Conservation (phyloP, 192 early-diverging fungal species). For the Bifiguratus adelaidae region DNA sequence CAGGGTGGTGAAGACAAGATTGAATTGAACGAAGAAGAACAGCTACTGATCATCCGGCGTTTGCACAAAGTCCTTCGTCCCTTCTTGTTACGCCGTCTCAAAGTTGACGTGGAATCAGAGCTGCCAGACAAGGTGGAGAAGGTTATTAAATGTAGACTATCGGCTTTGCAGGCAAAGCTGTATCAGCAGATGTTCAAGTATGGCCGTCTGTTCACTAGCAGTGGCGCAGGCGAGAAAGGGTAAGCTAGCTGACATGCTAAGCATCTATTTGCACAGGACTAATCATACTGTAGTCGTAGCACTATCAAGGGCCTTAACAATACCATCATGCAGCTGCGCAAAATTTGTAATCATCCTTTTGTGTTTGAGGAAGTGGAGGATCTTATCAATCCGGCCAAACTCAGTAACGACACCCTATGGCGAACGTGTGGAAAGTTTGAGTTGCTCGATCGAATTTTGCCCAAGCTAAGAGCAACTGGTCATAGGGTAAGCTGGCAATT, state of each 20-base stretch:
- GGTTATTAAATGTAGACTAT: slow-evolving; percentile 87
- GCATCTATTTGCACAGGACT: neutral
- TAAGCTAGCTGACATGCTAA: no score
- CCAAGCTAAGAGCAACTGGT: slow-evolving; percentile 73
- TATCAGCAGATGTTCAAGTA: slow-evolving; percentile 82
- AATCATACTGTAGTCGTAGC: slow-evolving; percentile 21
- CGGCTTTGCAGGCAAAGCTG: slow-evolving; percentile 71
- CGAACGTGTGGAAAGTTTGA: slow-evolving; percentile 94
- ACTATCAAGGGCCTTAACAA: slow-evolving; percentile 83
- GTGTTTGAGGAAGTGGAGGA: slow-evolving; percentile 91
- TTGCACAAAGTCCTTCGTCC: slow-evolving; percentile 96
- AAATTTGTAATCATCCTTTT: slow-evolving; percentile 98
- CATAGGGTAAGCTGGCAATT: slow-evolving; percentile 71
- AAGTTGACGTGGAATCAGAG: slow-evolving; percentile 98
- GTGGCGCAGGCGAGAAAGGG: slow-evolving; percentile 49
- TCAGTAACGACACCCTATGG: slow-evolving; percentile 68
- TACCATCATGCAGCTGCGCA: slow-evolving; percentile 96
- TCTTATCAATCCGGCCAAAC: slow-evolving; percentile 59
- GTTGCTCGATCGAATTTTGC: slow-evolving; percentile 86
- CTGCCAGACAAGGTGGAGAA: slow-evolving; percentile 95
- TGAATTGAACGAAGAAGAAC: slow-evolving; percentile 97
- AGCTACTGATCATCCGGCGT: slow-evolving; percentile 89
- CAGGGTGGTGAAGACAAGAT: slow-evolving; percentile 77
- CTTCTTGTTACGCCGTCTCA: slow-evolving; percentile 91
- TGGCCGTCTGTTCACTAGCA: slow-evolving; percentile 58